Conservation (phyloP, 2,329 filamentous ascomycete species). For the Ophiostoma piceae region DNA sequence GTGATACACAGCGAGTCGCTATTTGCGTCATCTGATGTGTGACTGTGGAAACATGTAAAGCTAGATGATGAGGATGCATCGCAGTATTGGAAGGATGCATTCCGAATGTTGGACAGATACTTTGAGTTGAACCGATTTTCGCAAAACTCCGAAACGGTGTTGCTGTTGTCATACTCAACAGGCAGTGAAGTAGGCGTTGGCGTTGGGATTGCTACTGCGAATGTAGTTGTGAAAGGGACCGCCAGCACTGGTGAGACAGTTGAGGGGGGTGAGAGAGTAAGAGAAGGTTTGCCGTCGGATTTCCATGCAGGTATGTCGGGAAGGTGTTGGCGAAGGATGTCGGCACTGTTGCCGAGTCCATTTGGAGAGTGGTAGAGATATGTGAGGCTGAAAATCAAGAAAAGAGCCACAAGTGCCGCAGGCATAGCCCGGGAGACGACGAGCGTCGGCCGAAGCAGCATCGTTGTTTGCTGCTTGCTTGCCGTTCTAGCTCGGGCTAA, state of each 20-base stretch:
- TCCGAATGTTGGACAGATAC: conserved; percentile 23
- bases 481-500: background rate
- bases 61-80: conserved; percentile 12
- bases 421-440: conserved; percentile 2
- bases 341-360: background rate
- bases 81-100: conserved; percentile 25
- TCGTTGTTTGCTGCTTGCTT: background rate
- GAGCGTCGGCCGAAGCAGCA: background rate
- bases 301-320: background rate
- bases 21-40: conserved; percentile 7
- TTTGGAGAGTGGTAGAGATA: background rate
- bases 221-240: background rate
- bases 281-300: background rate
- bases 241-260: too few species aligned
- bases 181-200: conserved; percentile 14
- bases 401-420: background rate
- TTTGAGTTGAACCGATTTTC: conserved; percentile 23
- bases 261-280: background rate
- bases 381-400: background rate
- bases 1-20: conserved; percentile 25
- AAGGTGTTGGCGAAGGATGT: background rate
- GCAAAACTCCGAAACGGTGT: conserved; percentile 23
- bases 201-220: background rate
- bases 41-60: conserved; percentile 26
- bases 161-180: conserved; percentile 13